Evolutionary conservation across 441 rosid genomes (phyloP).

Genomic region (Bruguiera hainesii): DNA sequence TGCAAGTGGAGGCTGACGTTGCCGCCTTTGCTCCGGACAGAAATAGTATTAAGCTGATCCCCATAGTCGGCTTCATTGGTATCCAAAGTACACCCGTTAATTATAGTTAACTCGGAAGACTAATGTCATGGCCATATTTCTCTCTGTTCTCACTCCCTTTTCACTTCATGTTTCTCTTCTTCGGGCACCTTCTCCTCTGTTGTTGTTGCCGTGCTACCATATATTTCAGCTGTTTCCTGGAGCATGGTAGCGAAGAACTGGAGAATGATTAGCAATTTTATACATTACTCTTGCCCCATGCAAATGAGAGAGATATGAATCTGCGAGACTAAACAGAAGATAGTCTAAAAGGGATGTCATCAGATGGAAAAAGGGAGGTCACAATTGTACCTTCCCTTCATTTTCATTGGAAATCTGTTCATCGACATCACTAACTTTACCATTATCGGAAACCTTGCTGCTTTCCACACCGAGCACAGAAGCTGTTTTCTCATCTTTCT

Average conservation of each 20-base stretch:
- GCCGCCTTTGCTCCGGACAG: not conserved
- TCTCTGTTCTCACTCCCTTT: conserved; percentile 18
- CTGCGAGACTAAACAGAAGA: not conserved
- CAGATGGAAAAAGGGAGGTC: not conserved
- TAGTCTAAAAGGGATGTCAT: not conserved
- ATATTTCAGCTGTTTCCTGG: conserved; percentile 20
- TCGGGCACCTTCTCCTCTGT: conserved; percentile 24
- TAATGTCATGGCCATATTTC: not conserved
- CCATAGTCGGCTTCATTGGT: not conserved
- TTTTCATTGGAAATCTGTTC: conserved; percentile 29
- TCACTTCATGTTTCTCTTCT: conserved; percentile 16
- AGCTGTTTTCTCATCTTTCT: conserved; percentile 25
- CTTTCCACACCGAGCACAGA: conserved; percentile 17
- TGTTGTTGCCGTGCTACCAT: conserved; percentile 3
- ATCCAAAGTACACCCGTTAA: conserved; percentile 1
- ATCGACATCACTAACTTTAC: conserved; percentile 22
- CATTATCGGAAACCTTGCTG: conserved; percentile 25
- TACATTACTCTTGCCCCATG: too few relatives aligned
- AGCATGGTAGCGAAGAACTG: not conserved
- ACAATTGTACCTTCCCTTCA: conserved; percentile 24
- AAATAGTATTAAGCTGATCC: conserved; percentile 1
- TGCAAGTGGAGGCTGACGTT: not conserved
- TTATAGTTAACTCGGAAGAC: not conserved
- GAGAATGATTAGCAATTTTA: not conserved
- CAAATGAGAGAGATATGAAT: not conserved